Base-by-base conservation (phyloP, 2,329 filamentous ascomycete species). In the Tolypocladium sp. region DNA sequence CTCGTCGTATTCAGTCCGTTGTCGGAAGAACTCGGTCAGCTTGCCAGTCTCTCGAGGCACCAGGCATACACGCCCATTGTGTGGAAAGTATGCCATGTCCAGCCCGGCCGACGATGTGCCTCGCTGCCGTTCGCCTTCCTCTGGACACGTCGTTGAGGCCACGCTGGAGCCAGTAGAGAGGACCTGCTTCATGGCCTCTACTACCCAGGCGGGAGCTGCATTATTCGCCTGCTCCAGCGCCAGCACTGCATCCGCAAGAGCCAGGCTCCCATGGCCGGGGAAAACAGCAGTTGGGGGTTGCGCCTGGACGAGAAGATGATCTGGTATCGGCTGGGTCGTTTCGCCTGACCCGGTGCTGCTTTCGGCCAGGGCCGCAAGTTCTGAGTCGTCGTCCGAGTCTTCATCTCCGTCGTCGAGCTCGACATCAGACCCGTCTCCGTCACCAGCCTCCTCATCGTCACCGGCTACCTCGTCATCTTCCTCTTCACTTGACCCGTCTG, bases 61-160 rank as follows among this genome's bases (percentile, higher is more conserved):
- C 44, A 60, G 57, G 15, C 59, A 53, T 8, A 65, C 60, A 10
- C 57, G 46, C 20, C 72, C 73, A 13, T 58, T 67, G 46, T 75
- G 71, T 15, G 74, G 74, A 27, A 70, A 69, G 58, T 72, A 76
- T 0, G 68, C 65, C 73, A 75, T 74, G 59, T 72, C 67, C 4
- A 68, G 63, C 27, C 51, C 42, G 20, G 55, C 55, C 3, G 55
- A 10, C 27, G 53, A 55, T 40, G 25, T 1, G 17, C 27, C 20
- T n/a, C 7, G 27, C 10, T 33, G 53, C 53, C 40, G 58, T 62
- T 40, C 46, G 13, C 55, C 54, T 22, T 58, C 57, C 27, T 58
- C 59, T 3, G 30, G 4, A 1, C 38, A 15, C 22, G 8, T n/a
- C 35, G 22, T 40, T 3, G 25, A 20, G 33, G 17, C 27, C 33